These are phyloP conservation scores for Cairneyella variabilis DNA, from an alignment of 495 filamentous ascomycete genomes.

Conservation along the genomic window DNA sequence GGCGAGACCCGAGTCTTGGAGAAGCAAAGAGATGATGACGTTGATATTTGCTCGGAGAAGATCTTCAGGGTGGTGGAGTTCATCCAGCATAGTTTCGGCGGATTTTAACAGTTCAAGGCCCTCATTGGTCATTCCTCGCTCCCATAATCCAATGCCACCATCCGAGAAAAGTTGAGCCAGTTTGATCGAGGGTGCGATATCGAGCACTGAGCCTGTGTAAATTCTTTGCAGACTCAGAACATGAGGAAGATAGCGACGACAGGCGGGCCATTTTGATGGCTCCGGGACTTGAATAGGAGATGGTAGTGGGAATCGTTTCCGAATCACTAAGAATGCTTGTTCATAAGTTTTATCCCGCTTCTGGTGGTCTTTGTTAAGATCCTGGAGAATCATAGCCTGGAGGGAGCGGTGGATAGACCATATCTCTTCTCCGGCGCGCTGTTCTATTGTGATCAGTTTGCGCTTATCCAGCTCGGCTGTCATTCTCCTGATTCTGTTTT, in stretches of 20 bases:
- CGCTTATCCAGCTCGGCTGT: neutral
- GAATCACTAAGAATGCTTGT: constrained; percentile 15
- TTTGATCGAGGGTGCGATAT: constrained; percentile 6
- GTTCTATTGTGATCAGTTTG: neutral
- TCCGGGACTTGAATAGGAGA: constrained; percentile 21
- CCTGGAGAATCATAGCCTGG: neutral
- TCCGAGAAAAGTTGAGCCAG: constrained; percentile 28
- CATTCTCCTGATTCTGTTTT: constrained; percentile 15
- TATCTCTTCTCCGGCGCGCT: neutral
- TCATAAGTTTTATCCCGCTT: constrained; percentile 5
- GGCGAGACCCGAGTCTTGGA: too few species aligned
- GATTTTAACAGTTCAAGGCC: constrained; percentile 22
- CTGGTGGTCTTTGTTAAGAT: neutral
- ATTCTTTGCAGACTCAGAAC: constrained; percentile 11
- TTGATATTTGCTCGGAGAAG: constrained; percentile 23
- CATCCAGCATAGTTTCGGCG: constrained; percentile 18
- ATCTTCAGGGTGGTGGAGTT: constrained; percentile 2
- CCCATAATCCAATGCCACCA: constrained; percentile 27
- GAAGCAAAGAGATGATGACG: constrained; percentile 21
- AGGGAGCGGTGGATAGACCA: constrained; percentile 4
- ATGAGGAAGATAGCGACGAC: constrained; percentile 20
- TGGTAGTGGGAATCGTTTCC: constrained; percentile 13
- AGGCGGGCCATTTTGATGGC: constrained; percentile 8
- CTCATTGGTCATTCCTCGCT: constrained; percentile 14
- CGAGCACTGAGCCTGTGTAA: neutral